phyloP scores from a whole-genome alignment of 2,329 filamentous ascomycete genomes.

The Aphanoascus verrucosus region DNA sequence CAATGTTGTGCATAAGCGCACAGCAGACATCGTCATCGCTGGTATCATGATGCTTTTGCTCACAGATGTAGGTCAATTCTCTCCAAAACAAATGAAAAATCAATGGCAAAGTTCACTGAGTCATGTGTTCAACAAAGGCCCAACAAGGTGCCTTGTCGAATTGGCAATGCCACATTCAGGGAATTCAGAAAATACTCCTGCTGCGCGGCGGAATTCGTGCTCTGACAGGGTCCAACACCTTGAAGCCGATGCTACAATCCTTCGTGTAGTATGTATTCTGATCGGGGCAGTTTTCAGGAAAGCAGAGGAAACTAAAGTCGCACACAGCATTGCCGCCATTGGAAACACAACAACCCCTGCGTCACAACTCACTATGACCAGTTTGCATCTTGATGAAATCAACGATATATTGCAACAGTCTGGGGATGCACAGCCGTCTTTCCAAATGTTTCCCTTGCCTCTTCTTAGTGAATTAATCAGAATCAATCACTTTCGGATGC shows the following conservation, averaged over 20 bases:
- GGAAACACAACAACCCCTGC: conserved; percentile 32
- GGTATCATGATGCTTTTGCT: conserved; percentile 27
- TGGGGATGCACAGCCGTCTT: conserved; percentile 9
- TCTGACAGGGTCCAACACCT: conserved; percentile 16
- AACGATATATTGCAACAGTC: conserved; percentile 21
- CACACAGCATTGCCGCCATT: conserved; percentile 24
- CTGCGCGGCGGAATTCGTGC: conserved; percentile 27
- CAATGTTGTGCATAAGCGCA: conserved; percentile 15
- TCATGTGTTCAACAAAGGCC: conserved; percentile 17
- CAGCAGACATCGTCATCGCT: conserved; percentile 23
- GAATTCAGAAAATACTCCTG: conserved; percentile 24
- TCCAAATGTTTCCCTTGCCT: conserved; percentile 24
- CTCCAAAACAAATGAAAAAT: neutral
- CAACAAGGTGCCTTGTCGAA: conserved; percentile 24
- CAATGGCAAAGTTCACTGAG: neutral
- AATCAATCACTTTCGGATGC: conserved; percentile 29
- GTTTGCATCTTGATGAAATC: conserved; percentile 21
- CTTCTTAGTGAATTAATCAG: conserved; percentile 29
- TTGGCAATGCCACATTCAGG: conserved; percentile 31
- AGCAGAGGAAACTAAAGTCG: conserved; percentile 11
- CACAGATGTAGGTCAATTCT: conserved; percentile 23
- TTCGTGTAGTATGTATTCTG: conserved; percentile 21
- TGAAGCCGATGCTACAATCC: conserved; percentile 21
- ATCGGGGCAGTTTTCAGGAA: neutral
- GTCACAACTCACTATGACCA: conserved; percentile 22